These are phyloP conservation scores for Hawksworthiomyces lignivorus DNA, from an alignment of 2,329 filamentous ascomycete genomes.

Conservation along the genomic window DNA sequence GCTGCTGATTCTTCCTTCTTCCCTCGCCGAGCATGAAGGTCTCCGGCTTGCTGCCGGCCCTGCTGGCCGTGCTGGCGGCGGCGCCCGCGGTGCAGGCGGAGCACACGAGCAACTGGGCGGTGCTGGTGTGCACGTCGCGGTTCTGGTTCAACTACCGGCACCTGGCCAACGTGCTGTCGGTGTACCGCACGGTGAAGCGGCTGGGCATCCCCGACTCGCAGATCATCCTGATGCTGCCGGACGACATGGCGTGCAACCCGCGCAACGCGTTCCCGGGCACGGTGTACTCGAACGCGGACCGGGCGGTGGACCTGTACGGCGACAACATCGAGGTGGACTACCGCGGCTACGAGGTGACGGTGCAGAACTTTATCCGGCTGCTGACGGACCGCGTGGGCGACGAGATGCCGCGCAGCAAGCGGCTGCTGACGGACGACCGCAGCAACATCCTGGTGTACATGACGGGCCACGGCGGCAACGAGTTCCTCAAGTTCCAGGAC, in stretches of 20 bases:
- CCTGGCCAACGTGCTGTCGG: constrained; percentile 91
- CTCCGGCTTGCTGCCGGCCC: constrained; percentile 37
- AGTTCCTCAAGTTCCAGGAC: constrained; percentile 98
- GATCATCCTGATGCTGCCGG: constrained; percentile 99
- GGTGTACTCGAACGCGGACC: constrained; percentile 96
- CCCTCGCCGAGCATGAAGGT: no score
- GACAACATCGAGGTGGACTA: constrained; percentile 99
- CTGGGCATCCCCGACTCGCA: constrained; percentile 96
- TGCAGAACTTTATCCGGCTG: constrained; percentile 95
- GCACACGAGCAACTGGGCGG: constrained; percentile 98
- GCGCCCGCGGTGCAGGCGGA: constrained; percentile 49
- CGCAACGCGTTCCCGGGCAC: constrained; percentile 96
- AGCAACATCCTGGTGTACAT: constrained; percentile 98
- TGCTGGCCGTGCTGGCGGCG: constrained; percentile 41
- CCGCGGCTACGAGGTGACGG: constrained; percentile 93
- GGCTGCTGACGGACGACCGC: constrained; percentile 85
- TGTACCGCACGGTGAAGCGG: constrained; percentile 96
- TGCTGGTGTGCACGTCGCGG: constrained; percentile 94
- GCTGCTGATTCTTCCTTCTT: no score
- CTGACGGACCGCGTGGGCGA: constrained; percentile 90
- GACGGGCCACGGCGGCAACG: constrained; percentile 96
- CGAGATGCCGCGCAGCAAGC: constrained; percentile 90
- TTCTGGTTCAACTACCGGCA: constrained; percentile 99
- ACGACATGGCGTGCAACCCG: constrained; percentile 99
- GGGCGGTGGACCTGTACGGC: constrained; percentile 90